Evolutionary conservation across 192 early-diverging fungal genomes (phyloP), one percentile per base, ranked within the genome.

Genomic region (Radiomyces spectabilis): DNA sequence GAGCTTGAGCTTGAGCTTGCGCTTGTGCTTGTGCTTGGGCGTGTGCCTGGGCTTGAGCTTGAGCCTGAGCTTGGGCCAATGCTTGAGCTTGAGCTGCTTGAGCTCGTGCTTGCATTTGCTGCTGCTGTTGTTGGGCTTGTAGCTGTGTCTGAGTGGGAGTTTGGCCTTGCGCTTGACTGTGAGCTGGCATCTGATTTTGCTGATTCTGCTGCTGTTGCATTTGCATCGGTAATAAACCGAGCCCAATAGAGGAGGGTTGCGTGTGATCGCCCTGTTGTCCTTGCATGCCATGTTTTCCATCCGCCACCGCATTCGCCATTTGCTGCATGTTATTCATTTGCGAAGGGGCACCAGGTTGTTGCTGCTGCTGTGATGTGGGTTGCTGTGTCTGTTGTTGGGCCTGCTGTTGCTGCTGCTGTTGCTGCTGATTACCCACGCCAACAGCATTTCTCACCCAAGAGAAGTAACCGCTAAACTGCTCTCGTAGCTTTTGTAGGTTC

Each of bases 401-500:
- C 4, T 58, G 56, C 3, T 24, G 51, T 19, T 48, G 50, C 37
- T 38, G 19, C 15, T 49, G 58, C 30, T 53, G 45, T 12, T 58
- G 52, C 3, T 58, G 67, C 12, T 59, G 32, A 43, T 35, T 39
- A 3, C 38, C 38, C 24, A 27, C 31, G 25, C 43, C 27, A n/a
- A 60, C 45, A 24, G 59, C 61, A 24, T 65, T 53, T 47, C 68
- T 66, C 6, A 78, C 68, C 66, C 67, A 78, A 8, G 62, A 13
- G 48, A 75, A 78, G 29, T 73, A 78, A 1, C 62, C 49, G 30
- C 56, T 65, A 38, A 78, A 64, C 29, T 74, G 73, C 1, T 78
- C 76, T 39, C 57, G 65, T 16, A 78, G 27, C 51, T 75, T 78
- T 12, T 47, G 53, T 13, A 78, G 55, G 30, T 72, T 66, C 13